phyloP scores from a whole-genome alignment of 139 green algal species.

The Auxenochlorella protothecoides region DNA sequence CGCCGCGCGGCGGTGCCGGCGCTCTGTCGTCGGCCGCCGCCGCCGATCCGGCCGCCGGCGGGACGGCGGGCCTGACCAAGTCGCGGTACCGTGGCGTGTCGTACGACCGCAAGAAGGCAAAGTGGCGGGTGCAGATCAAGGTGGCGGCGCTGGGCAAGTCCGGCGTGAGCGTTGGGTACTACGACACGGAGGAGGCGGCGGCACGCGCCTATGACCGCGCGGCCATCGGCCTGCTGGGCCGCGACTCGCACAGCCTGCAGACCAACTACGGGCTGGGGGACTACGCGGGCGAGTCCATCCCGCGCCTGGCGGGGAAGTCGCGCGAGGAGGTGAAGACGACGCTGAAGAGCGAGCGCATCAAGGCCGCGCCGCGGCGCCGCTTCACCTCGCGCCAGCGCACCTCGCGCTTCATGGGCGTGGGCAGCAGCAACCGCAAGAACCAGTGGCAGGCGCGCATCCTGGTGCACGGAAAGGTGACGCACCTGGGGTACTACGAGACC shows the following conservation, averaged over 20 bases:
- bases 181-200: slow-evolving; percentile 46
- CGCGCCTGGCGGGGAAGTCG: slow-evolving; percentile 42
- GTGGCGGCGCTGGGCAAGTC: slow-evolving; percentile 53
- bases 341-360: slow-evolving; percentile 61
- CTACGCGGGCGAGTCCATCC: slow-evolving; percentile 27
- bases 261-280: slow-evolving; percentile 28
- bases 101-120: slow-evolving; percentile 68
- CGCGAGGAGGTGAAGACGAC: slow-evolving; percentile 61
- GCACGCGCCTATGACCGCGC: slow-evolving; percentile 51
- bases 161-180: slow-evolving; percentile 55
- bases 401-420: slow-evolving; percentile 55
- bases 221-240: slow-evolving; percentile 58
- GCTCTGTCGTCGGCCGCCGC: slow-evolving; percentile 5
- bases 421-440: slow-evolving; percentile 59
- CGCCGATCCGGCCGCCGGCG: not conserved
- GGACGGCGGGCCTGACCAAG: slow-evolving; percentile 20
- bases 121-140: slow-evolving; percentile 73
- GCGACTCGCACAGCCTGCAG: slow-evolving; percentile 34
- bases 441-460: slow-evolving; percentile 72
- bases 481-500: slow-evolving; percentile 57
- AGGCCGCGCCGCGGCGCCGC: slow-evolving; percentile 38
- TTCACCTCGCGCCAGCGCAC: slow-evolving; percentile 51
- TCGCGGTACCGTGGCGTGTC: slow-evolving; percentile 51
- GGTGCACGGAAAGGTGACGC: slow-evolving; percentile 63
- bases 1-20: slow-evolving; percentile 2